A percentile compares a stretch with the other conserved stretches of the same genome.
These are phyloP conservation scores for Jamesozyma piceae DNA, from an alignment of 805 yeast species.

Conservation along the genomic window DNA sequence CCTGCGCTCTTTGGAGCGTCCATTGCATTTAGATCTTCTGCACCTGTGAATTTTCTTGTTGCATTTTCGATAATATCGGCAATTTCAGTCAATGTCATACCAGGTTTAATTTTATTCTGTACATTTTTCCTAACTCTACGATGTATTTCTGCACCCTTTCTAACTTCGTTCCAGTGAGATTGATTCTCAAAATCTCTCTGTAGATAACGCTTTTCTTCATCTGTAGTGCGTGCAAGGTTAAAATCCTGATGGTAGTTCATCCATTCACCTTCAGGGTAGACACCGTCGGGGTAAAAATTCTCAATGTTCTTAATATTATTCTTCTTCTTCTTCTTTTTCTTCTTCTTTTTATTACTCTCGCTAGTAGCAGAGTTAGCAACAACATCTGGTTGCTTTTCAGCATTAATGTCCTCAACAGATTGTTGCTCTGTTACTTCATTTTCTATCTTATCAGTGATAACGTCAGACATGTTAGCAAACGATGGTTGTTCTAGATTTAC, in stretches of 20 bases:
- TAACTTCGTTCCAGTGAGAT: conserved; percentile 70
- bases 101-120: conserved; percentile 68
- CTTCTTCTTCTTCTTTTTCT: conserved; percentile 48
- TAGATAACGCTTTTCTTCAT: conserved; percentile 74
- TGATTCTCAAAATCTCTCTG: conserved; percentile 47
- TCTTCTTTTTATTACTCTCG: conserved; percentile 37
- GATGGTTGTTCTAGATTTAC: background rate
- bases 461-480: background rate
- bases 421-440: background rate
- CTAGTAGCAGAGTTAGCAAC: conserved; percentile 3
- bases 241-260: conserved; percentile 57
- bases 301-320: conserved; percentile 53
- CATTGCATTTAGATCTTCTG: conserved; percentile 44
- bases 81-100: conserved; percentile 83
- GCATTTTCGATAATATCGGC: conserved; percentile 85
- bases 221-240: conserved; percentile 66
- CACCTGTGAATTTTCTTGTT: conserved; percentile 62
- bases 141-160: conserved; percentile 95
- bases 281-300: conserved; percentile 56
- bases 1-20: conserved; percentile 50
- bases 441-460: background rate
- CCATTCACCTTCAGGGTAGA: conserved; percentile 84
- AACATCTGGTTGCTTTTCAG: background rate
- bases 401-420: background rate
- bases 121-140: conserved; percentile 81